phyloP scores from a whole-genome alignment of 768 basidiomycete species.

The Amanita inopinata region DNA sequence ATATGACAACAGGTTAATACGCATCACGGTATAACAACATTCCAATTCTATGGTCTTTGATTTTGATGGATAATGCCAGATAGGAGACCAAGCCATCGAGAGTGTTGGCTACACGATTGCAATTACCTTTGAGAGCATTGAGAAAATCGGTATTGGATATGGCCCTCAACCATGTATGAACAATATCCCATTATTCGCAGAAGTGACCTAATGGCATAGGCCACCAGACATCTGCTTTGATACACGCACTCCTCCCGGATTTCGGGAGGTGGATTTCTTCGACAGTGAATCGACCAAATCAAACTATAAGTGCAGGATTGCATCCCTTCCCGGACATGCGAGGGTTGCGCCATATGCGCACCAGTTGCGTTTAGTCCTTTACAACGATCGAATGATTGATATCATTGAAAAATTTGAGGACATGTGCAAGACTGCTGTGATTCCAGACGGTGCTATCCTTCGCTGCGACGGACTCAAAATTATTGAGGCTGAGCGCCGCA shows the following conservation, averaged over 20 bases:
- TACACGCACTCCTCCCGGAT: constrained; percentile 49
- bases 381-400: constrained; percentile 35
- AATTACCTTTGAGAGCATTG: constrained; percentile 48
- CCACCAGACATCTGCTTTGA: constrained; percentile 58
- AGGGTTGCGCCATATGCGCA: constrained; percentile 60
- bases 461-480: constrained; percentile 21
- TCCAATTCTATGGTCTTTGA: not conserved
- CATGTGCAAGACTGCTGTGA: constrained; percentile 43
- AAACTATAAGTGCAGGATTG: constrained; percentile 49
- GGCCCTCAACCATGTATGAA: constrained; percentile 59
- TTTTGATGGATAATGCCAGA: constrained; percentile 24
- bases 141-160: constrained; percentile 48
- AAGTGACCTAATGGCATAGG: not conserved
- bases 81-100: constrained; percentile 48
- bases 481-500: constrained; percentile 39
- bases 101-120: constrained; percentile 39
- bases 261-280: constrained; percentile 54
- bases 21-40: constrained; percentile 40
- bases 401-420: constrained; percentile 38
- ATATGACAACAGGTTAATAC: constrained; percentile 60
- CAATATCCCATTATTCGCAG: constrained; percentile 6
- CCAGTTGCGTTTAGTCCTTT: constrained; percentile 56
- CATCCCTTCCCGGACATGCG: constrained; percentile 46
- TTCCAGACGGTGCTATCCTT: constrained; percentile 25
- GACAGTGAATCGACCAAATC: constrained; percentile 35